Evolutionary conservation across 2,329 filamentous ascomycete genomes (phyloP), one percentile per base, ranked within the genome.

Genomic region (Ceratocystis ficicola): DNA sequence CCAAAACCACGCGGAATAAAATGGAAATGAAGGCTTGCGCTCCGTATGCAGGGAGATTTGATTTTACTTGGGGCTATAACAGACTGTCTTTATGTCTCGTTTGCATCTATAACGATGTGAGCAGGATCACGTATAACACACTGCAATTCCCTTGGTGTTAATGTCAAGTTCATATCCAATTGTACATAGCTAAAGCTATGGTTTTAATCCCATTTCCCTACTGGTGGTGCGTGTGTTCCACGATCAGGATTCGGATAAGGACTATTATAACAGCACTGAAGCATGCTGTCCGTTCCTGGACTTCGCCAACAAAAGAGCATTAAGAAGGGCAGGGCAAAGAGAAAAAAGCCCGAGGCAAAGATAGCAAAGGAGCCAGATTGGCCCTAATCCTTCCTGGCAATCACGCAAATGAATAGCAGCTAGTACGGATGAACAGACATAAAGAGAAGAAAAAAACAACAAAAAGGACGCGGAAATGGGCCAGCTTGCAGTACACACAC

Each of bases 221-320:
- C 48, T 36, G 17, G 28, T 57, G 52, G 30, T 41, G 28, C 36
- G 6, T 20, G 55, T 59, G 55, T 28, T 59, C 55, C 55, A 59
- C 55, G 55, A 36, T 59, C 55, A 59, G 55, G 55, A 59, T 59
- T 25, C 28, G 55, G 25, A 32, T 32, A 59, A 59, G 55, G 30
- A 5, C 30, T 59, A 6, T 25, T 59, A 59, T 59, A 59, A 3
- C 55, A 59, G 55, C 25, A 28, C 55, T 32, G 30, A 59, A 36
- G 32, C 36, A 32, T 59, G 15, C n/a, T 36, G 28, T 28, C 28
- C n/a, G 55, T 59, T 59, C 55, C 55, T 59, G 15, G 55, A 15
- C 55, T 36, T 36, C 3, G 5, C 30, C 6, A n/a, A 59, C 55
- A 32, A 59, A 59, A 32, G 15, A 59, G n/a, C 25, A 59, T 32